phyloP scores from a whole-genome alignment of 768 basidiomycete genomes.

The Agaricus blazei region DNA sequence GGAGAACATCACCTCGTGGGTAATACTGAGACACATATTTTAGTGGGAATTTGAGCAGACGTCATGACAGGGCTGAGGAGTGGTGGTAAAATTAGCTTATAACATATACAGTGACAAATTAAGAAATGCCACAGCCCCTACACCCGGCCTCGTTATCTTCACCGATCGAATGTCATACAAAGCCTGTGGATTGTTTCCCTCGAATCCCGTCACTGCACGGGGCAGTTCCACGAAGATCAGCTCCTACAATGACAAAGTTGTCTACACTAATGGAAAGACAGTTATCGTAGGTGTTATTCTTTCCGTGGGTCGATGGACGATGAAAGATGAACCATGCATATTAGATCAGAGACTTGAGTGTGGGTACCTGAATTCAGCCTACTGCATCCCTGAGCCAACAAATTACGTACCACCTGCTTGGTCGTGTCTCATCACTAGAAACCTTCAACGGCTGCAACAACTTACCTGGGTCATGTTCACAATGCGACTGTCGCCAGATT shows the following conservation, averaged over 20 bases:
- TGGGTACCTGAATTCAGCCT: conserved; percentile 24
- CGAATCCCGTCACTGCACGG: conserved; percentile 47
- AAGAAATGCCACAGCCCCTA: neutral
- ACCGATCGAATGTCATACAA: conserved; percentile 30
- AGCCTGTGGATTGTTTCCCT: conserved; percentile 48
- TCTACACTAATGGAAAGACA: conserved; percentile 80
- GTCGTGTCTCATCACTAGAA: neutral
- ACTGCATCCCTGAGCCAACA: neutral
- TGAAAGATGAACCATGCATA: neutral
- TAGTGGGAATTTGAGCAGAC: too few species aligned
- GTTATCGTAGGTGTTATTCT: conserved; percentile 62
- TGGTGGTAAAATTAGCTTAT: too few species aligned
- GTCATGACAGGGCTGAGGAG: too few species aligned
- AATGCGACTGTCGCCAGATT: conserved; percentile 86
- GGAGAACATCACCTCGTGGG: too few species aligned
- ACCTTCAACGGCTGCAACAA: conserved; percentile 41
- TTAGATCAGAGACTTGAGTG: conserved; percentile 82
- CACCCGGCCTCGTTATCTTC: neutral
- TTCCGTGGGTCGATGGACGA: neutral
- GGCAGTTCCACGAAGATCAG: conserved; percentile 30
- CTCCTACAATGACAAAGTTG: conserved; percentile 66
- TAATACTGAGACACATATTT: too few species aligned
- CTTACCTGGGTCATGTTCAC: conserved; percentile 79
- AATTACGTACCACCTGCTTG: neutral
- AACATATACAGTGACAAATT: neutral